Percentiles rank a stretch among this genome's conserved stretches.
Evolutionary conservation across 108 stramenopile genomes (phyloP).

Genomic region (Cyclostephanos tholiformis): DNA sequence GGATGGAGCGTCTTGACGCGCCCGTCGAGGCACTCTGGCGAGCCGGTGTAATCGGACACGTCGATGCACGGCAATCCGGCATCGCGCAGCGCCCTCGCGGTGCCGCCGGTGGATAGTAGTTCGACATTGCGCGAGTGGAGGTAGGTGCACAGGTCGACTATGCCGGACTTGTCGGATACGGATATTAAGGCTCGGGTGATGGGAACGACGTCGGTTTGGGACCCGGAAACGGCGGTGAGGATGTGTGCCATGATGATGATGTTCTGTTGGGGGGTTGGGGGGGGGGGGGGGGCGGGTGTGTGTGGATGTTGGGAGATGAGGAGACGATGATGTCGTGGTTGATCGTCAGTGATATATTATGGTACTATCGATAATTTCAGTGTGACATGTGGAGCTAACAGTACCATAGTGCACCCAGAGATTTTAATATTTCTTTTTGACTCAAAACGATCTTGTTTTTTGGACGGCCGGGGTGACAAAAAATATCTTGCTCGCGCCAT

Average conservation of each 20-base stretch:
- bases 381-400: too few relatives aligned
- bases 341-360: too few relatives aligned
- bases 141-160: slow-evolving; percentile 88
- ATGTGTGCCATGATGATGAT: slow-evolving; percentile 55
- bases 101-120: slow-evolving; percentile 97
- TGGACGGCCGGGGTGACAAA: neutral
- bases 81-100: slow-evolving; percentile 84
- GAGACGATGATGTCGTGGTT: too few relatives aligned
- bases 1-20: slow-evolving; percentile 99
- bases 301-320: neutral
- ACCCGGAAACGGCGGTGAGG: slow-evolving; percentile 53
- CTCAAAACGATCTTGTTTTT: too few relatives aligned
- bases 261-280: too few relatives aligned
- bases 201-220: slow-evolving; percentile 78
- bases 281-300: too few relatives aligned
- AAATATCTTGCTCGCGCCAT: too few relatives aligned
- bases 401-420: too few relatives aligned
- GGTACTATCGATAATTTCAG: too few relatives aligned
- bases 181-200: slow-evolving; percentile 90
- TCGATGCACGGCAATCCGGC: slow-evolving; percentile 88
- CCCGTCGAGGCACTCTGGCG: slow-evolving; percentile 96
- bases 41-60: slow-evolving; percentile 92
- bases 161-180: slow-evolving; percentile 97
- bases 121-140: slow-evolving; percentile 86
- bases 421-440: too few relatives aligned